Evolutionary conservation across 208 protist species (phyloP).

Genomic region (Leishmania arabica): DNA sequence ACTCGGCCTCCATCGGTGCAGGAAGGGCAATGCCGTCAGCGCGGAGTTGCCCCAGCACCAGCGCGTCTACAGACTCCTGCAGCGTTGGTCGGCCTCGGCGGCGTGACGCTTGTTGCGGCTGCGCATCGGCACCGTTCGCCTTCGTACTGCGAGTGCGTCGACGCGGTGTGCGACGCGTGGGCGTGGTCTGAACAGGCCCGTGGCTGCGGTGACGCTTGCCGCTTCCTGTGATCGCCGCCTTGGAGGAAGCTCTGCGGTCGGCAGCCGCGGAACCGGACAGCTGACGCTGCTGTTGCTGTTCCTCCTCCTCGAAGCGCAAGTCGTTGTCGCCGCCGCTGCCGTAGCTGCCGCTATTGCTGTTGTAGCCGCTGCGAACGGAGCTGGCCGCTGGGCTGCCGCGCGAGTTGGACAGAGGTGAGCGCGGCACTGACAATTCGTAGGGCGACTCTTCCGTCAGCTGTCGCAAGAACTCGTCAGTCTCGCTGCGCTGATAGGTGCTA

Average conservation of each 20-base stretch:
- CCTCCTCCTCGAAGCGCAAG: constrained; percentile 7
- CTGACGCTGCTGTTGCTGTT: not conserved
- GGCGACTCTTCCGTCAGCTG: constrained; percentile 34
- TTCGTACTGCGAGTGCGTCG: constrained; percentile 9
- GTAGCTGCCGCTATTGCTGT: constrained; percentile 7
- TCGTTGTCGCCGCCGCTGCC: constrained; percentile 4
- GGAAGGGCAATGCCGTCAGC: constrained; percentile 53
- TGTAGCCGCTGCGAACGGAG: constrained; percentile 7
- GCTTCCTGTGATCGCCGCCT: not conserved
- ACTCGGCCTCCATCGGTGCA: constrained; percentile 22
- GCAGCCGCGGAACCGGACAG: not conserved
- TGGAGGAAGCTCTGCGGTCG: constrained; percentile 1
- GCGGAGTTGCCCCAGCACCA: constrained; percentile 65
- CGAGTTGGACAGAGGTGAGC: not conserved
- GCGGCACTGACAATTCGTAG: constrained; percentile 26
- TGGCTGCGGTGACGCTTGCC: constrained; percentile 20
- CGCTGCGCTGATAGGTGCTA: constrained; percentile 4
- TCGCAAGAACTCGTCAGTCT: constrained; percentile 28
- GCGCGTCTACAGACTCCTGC: constrained; percentile 51
- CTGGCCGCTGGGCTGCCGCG: constrained; percentile 2
- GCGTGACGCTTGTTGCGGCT: not conserved
- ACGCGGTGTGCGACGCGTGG: constrained; percentile 10
- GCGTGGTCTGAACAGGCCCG: constrained; percentile 2
- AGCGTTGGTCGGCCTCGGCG: constrained; percentile 30
- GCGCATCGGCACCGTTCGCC: not conserved